Percentiles rank a stretch among this genome's conserved stretches.
phyloP scores from a whole-genome alignment of 2,329 filamentous ascomycete genomes.

The Penicillium occitanis region DNA sequence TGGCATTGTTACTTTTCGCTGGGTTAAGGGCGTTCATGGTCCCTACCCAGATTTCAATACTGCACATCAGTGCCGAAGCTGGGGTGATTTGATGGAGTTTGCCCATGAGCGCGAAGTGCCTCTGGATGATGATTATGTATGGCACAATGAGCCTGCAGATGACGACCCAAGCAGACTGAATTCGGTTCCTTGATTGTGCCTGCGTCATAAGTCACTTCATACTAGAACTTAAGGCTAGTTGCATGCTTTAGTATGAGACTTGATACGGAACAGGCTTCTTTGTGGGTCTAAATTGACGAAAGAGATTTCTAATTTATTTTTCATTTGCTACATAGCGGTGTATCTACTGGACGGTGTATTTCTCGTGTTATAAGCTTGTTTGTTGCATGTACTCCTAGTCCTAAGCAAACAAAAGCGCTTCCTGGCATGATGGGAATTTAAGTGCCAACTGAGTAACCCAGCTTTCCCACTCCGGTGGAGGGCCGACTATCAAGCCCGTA shows the following conservation, averaged over 20 bases:
- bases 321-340: background rate
- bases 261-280: background rate
- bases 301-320: background rate
- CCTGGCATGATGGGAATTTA: background rate
- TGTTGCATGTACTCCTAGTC: background rate
- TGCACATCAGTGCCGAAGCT: constrained; percentile 8
- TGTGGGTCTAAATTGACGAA: background rate
- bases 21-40: constrained; percentile 8
- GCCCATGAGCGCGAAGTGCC: background rate
- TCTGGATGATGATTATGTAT: constrained; percentile 12
- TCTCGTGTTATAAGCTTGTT: background rate
- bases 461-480: background rate
- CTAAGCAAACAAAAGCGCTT: background rate
- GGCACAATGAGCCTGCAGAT: background rate
- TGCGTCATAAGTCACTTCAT: background rate
- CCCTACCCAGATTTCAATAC: constrained; percentile 15
- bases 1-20: constrained; percentile 10
- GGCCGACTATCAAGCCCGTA: background rate
- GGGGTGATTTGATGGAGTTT: constrained; percentile 4
- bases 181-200: background rate
- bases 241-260: background rate
- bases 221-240: background rate
- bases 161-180: background rate
- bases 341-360: background rate
- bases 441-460: background rate